Base-by-base conservation (phyloP, 2,329 filamentous ascomycete species). In the Emericellopsis atlantica region DNA sequence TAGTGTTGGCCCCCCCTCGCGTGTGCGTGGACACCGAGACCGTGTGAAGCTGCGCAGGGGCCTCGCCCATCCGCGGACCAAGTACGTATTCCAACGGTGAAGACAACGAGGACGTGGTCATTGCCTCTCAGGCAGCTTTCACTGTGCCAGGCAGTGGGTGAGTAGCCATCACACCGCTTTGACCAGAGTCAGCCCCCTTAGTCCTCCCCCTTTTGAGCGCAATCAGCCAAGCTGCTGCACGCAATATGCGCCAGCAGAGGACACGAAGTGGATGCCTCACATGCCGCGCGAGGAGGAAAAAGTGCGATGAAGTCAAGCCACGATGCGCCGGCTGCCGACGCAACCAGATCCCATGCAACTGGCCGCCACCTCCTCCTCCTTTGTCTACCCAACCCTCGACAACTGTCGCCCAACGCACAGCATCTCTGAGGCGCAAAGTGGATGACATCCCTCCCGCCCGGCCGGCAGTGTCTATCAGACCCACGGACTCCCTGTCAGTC, bases 261-360 rank as follows among this genome's bases (percentile, higher is more conserved):
- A 44, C 34, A 32, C 36, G 45, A 12, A 56, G 49, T 40, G 61
- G 61, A 9, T 64, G 61, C 46, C 46, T 62, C 40, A 62, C 60
- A 16, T 65, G 61, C 46, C 57, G 62, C 29, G 49, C 48, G 12
- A 55, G 61, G n/a, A 63, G 64, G 52, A 62, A 63, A 53, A 65
- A 64, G 44, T 65, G 60, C 45, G 59, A 63, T 36, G 70, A 74
- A 54, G 62, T 65, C 45, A 62, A 67, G 43, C 70, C 71, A 6
- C 53, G 65, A 15, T 75, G 72, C 50, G 65, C 59, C 39, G 70
- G 73, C 49, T 75, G 71, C 54, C 66, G 66, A 50, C 62, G 70
- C 33, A 60, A 74, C 38, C 69, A 69, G 43, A 57, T 75, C 21
- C 63, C 72, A 37, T 76, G 71, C 52, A 61, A 61, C 39, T 74